Percentiles rank a stretch among this genome's conserved stretches.
phyloP scores from a whole-genome alignment of 345 rosid genomes.

The Brassica rapa region DNA sequence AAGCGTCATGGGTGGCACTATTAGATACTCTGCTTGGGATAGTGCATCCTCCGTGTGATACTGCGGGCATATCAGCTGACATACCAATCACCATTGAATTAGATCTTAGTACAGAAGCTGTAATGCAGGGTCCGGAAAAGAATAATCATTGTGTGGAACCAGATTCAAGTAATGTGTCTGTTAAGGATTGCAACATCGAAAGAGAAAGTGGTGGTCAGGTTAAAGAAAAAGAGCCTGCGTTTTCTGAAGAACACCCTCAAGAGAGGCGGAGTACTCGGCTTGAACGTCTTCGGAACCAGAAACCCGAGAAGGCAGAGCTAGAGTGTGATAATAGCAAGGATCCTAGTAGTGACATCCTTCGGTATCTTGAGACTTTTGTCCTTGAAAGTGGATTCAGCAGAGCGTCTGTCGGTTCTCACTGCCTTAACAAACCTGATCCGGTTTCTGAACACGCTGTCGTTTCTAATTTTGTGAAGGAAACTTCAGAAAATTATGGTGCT shows the following conservation, averaged over 20 bases:
- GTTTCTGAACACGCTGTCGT: slow-evolving; percentile 55
- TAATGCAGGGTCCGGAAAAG: slow-evolving; percentile 46
- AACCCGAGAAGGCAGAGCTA: slow-evolving; percentile 84
- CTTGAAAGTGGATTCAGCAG: slow-evolving; percentile 37
- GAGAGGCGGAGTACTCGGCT: slow-evolving; percentile 98
- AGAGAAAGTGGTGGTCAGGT: slow-evolving; percentile 50
- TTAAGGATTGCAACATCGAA: slow-evolving; percentile 51
- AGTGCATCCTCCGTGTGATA: slow-evolving; percentile 54
- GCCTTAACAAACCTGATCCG: slow-evolving; percentile 44
- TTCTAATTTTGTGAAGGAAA: slow-evolving; percentile 60
- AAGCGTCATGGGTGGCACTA: slow-evolving; percentile 75
- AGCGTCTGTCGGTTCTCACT: slow-evolving; percentile 43
- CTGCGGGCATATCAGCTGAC: slow-evolving; percentile 66
- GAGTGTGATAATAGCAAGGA: slow-evolving; percentile 66
- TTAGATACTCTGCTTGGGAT: slow-evolving; percentile 67
- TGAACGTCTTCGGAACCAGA: slow-evolving; percentile 91
- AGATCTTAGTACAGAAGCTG: slow-evolving; percentile 49
- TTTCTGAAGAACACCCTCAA: slow-evolving; percentile 76
- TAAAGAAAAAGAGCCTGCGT: slow-evolving; percentile 59
- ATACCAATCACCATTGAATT: slow-evolving; percentile 56
- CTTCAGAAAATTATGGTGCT: slow-evolving; percentile 78
- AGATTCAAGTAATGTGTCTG: slow-evolving; percentile 45
- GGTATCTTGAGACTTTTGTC: slow-evolving; percentile 72
- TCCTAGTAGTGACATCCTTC: slow-evolving; percentile 62
- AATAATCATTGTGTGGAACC: slow-evolving; percentile 42